Evolutionary conservation across 2,329 filamentous ascomycete species (phyloP), one percentile per base, ranked within the genome.

Genomic region (Scopulariopsis brevicaulis): DNA sequence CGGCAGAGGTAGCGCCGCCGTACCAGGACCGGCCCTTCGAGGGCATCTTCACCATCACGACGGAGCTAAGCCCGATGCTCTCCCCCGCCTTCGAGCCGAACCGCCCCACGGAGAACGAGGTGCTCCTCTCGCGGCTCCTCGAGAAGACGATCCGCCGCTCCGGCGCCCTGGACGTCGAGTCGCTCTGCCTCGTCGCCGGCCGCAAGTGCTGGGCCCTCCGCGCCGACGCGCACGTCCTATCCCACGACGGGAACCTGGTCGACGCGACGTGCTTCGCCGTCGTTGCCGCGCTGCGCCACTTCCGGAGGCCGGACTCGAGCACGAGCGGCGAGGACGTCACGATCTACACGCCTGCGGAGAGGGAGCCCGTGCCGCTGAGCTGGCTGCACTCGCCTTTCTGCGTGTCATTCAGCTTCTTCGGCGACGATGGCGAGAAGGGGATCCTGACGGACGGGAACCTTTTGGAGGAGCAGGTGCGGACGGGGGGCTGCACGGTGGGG

Each of bases 91-190:
- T 96, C 73, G 92, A 96, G 71, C 83, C 88, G 64, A 90, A 89
- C 70, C 83, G 90, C 57, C 87, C 88, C 54, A 92, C 87, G 62
- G 89, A 95, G 65, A 82, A 87, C 58, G 94, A 97, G 73, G 80
- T 92, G 2, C 81, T 96, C 50, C 83, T 97, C 32, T 91, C 92
- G 11, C 86, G 93, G 37, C 82, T 94, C 50, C 85, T 99, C 22
- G 94, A 99, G 71, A 96, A 96, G 74, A 93, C 94, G 10, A 84
- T 97, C 60, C 91, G 94, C 50, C 86, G 94, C 60, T 96, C 92
- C 1, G 88, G 88, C 64, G 93, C 94, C 7, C 83, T 99, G 48
- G 93, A 97, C 70, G 96, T 92, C 37, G 94, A 99, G 73, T 96
- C 92, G 4, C 81, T 99, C 52, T 99, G 94, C 71, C 89, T 99